These are phyloP conservation scores for Gymnopilus dilepis DNA, from an alignment of 768 basidiomycete genomes.

Conservation along the genomic window DNA sequence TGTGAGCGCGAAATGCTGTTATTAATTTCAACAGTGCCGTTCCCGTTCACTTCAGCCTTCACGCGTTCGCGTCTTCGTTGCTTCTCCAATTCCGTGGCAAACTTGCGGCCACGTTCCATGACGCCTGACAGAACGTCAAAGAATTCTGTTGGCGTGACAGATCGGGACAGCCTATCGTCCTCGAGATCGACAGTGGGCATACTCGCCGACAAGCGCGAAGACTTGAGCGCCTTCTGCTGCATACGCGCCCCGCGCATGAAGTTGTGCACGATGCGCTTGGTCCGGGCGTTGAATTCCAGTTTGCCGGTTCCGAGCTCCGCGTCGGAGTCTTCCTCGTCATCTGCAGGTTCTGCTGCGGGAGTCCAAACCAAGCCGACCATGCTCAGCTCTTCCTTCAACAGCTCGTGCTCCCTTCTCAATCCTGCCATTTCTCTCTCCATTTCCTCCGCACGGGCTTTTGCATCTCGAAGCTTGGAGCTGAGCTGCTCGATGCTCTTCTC, in stretches of 20 bases:
- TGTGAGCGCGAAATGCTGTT: too few relatives aligned
- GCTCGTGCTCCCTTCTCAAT: slow-evolving; percentile 13
- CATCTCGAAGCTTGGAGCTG: neutral
- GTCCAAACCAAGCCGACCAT: slow-evolving; percentile 17
- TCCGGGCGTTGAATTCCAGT: slow-evolving; percentile 1
- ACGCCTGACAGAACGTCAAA: slow-evolving; percentile 12
- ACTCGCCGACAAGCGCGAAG: neutral
- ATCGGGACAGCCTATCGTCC: neutral
- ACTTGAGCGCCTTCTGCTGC: slow-evolving; percentile 7
- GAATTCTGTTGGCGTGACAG: slow-evolving; percentile 12
- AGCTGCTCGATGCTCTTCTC: slow-evolving; percentile 4
- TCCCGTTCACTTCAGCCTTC: neutral
- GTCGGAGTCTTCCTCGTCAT: neutral
- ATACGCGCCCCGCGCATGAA: slow-evolving; percentile 16
- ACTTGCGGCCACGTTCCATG: slow-evolving; percentile 6
- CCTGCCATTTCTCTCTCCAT: neutral
- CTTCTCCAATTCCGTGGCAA: slow-evolving; percentile 9
- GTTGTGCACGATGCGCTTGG: slow-evolving; percentile 18
- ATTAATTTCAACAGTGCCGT: neutral
- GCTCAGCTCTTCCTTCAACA: slow-evolving; percentile 9
- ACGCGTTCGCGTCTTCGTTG: neutral
- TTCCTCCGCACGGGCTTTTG: neutral
- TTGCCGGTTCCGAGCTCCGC: neutral
- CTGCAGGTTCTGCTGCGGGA: neutral
- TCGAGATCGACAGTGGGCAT: neutral